Conservation (phyloP, 2,329 filamentous ascomycete species). For the Aureobasidium sp. region DNA sequence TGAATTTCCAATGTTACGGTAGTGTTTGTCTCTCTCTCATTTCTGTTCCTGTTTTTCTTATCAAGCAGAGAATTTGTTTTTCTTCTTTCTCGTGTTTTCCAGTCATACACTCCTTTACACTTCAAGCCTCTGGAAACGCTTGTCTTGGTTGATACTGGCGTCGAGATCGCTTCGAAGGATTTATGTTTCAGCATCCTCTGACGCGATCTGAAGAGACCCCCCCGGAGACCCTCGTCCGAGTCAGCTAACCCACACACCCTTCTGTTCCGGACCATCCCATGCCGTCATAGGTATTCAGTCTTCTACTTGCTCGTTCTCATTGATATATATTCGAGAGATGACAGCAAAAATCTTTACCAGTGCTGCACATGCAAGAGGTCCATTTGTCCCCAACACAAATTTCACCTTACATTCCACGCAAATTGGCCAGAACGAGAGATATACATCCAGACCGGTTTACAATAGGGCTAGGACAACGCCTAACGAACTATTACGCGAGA, state of each 20-base stretch:
- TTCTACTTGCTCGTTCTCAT: neutral
- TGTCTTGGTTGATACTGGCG: neutral
- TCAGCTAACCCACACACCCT: constrained; percentile 7
- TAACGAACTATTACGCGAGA: neutral
- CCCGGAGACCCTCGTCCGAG: neutral
- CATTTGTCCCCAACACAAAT: constrained; percentile 1
- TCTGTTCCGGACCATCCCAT: constrained; percentile 4
- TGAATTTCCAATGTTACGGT: constrained; percentile 1
- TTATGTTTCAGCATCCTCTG: constrained; percentile 8
- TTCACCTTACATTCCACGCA: constrained; percentile 4
- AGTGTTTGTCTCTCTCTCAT: neutral
- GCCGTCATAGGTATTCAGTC: constrained; percentile 8
- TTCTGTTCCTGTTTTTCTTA: neutral
- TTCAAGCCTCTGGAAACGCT: constrained; percentile 1
- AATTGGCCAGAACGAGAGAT: neutral
- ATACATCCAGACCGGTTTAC: neutral
- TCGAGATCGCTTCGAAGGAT: constrained; percentile 1
- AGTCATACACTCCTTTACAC: neutral
- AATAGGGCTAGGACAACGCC: neutral
- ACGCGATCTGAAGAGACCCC: neutral
- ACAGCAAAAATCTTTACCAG: neutral
- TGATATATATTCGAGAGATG: neutral
- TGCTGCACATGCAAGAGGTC: neutral
- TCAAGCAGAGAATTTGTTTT: neutral
- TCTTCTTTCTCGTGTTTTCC: neutral